These are phyloP conservation scores for Cavenderia fasciculata DNA, from an alignment of 78 protist genomes.

Conservation along the genomic window DNA sequence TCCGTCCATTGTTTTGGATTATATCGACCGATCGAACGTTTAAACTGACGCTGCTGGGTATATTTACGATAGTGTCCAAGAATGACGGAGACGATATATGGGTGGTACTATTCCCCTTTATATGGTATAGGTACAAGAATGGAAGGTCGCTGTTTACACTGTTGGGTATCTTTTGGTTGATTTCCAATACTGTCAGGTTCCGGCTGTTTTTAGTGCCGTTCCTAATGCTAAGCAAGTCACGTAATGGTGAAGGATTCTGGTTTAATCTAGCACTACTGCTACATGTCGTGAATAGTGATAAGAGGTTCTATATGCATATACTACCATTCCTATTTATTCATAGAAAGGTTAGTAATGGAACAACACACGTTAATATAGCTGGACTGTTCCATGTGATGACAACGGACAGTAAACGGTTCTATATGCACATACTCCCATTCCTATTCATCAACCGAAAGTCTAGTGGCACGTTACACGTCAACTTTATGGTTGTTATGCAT, in stretches of 20 bases:
- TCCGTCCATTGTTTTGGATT: conserved; percentile 60
- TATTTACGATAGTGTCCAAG: conserved; percentile 22
- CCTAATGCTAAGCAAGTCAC: no score
- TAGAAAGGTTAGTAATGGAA: no score
- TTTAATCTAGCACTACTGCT: conserved; percentile 11
- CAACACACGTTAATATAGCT: background rate
- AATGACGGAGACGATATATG: conserved; percentile 35
- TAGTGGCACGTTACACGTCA: background rate
- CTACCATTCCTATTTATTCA: conserved; percentile 41
- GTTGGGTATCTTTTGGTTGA: conserved; percentile 33
- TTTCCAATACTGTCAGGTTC: no score
- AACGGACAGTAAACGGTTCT: no score
- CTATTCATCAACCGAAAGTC: background rate
- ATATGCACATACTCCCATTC: conserved; percentile 4
- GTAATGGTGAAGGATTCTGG: background rate
- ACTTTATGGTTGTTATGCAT: background rate
- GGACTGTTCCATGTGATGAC: background rate
- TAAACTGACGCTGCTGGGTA: conserved; percentile 22
- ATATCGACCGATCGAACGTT: conserved; percentile 3
- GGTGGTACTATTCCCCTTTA: conserved; percentile 36
- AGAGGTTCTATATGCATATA: background rate
- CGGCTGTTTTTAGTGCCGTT: no score
- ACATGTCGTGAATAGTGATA: background rate
- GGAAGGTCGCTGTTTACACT: conserved; percentile 28
- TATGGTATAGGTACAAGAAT: conserved; percentile 46